These are phyloP conservation scores for Fraxinus pennsylvanica DNA, from an alignment of 257 asterid genomes.

Conservation along the genomic window DNA sequence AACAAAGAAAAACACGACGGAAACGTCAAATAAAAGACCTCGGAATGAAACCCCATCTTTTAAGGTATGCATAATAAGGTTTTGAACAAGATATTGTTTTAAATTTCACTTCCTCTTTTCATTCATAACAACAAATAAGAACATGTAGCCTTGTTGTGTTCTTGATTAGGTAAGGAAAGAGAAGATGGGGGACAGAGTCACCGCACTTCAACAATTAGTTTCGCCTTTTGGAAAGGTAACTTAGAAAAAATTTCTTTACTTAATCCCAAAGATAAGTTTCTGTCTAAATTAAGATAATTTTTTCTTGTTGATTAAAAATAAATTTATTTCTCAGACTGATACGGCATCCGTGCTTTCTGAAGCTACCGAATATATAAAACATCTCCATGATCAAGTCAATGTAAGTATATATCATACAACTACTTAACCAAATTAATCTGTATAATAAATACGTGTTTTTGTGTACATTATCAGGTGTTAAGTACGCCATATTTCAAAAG, in stretches of 20 bases:
- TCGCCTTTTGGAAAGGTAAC: conserved; percentile 92
- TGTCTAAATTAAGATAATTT: not conserved
- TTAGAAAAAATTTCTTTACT: conserved; percentile 33
- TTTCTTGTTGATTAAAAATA: not conserved
- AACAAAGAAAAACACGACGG: conserved; percentile 45
- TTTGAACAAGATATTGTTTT: not conserved
- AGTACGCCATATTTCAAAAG: conserved; percentile 82
- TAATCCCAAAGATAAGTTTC: conserved; percentile 18
- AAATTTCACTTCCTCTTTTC: conserved; percentile 1
- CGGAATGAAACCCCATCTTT: conserved; percentile 67
- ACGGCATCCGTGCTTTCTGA: conserved; percentile 95
- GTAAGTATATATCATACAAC: conserved; percentile 44
- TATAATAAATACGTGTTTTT: not conserved
- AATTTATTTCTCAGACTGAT: conserved; percentile 65
- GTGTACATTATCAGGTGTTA: conserved; percentile 48
- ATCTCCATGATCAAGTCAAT: conserved; percentile 82
- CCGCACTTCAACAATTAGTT: conserved; percentile 86
- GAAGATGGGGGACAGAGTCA: conserved; percentile 95
- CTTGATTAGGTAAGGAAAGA: conserved; percentile 75
- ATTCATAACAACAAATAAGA: conserved; percentile 14
- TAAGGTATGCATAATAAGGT: conserved; percentile 48
- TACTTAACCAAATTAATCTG: not conserved
- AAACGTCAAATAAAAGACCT: conserved; percentile 56
- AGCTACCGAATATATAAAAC: conserved; percentile 83
- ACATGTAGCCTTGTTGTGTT: conserved; percentile 33